Conservation (phyloP, 2,329 filamentous ascomycete species). For the Lithohypha guttulata region DNA sequence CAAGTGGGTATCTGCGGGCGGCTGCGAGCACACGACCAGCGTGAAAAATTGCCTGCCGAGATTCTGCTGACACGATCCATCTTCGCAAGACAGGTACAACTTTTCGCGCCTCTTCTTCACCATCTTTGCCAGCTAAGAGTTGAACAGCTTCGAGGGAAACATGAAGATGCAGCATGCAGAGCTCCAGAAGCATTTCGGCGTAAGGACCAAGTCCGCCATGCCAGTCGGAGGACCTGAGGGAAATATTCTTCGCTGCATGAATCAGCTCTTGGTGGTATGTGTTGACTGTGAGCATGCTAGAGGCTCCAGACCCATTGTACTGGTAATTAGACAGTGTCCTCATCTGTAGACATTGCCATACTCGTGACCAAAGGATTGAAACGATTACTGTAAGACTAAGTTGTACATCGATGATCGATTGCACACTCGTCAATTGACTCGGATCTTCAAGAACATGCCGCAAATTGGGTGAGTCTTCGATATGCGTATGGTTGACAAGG, state of each 20-base stretch:
- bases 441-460: too few relatives aligned
- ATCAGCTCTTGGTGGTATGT: too few relatives aligned
- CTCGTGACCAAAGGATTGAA: too few relatives aligned
- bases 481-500: slow-evolving; percentile 27
- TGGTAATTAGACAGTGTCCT: too few relatives aligned
- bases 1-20: slow-evolving; percentile 42
- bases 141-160: slow-evolving; percentile 36
- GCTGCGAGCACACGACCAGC: slow-evolving; percentile 56
- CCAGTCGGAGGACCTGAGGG: slow-evolving; percentile 26
- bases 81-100: slow-evolving; percentile 27
- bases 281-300: too few relatives aligned
- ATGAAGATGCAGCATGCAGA: slow-evolving; percentile 29
- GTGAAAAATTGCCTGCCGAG: slow-evolving; percentile 48
- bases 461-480: neutral
- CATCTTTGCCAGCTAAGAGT: slow-evolving; percentile 34
- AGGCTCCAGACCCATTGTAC: too few relatives aligned
- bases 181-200: slow-evolving; percentile 27
- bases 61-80: slow-evolving; percentile 29
- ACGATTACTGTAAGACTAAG: too few relatives aligned
- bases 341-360: too few relatives aligned
- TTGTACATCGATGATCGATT: too few relatives aligned
- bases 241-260: too few relatives aligned
- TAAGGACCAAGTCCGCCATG: slow-evolving; percentile 18
- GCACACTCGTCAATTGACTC: too few relatives aligned
- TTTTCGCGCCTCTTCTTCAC: slow-evolving; percentile 29